phyloP scores from a whole-genome alignment of 2,329 filamentous ascomycete species.

The Xenosphaeropsis pyriputrescens region DNA sequence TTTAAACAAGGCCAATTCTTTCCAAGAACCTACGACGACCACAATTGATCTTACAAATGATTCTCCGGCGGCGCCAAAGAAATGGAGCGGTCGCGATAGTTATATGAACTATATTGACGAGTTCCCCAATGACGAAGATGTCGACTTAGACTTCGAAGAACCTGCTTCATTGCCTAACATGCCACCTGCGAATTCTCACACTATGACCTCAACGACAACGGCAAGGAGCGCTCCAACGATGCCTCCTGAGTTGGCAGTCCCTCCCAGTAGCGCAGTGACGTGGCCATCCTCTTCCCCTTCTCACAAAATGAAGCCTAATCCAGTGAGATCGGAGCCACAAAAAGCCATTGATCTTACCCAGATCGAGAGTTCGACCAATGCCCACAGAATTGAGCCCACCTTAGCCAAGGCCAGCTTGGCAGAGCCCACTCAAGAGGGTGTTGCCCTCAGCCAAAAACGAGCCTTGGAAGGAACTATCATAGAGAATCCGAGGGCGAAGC shows the following conservation, averaged over 20 bases:
- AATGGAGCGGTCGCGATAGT: constrained; percentile 17
- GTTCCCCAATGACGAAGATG: constrained; percentile 69
- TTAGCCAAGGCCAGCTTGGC: neutral
- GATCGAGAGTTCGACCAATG: no score
- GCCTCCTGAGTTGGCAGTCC: neutral
- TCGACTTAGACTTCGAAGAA: constrained; percentile 55
- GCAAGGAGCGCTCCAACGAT: neutral
- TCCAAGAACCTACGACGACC: constrained; percentile 24
- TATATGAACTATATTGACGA: constrained; percentile 66
- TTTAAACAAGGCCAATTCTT: constrained; percentile 29
- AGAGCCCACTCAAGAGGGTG: neutral
- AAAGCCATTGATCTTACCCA: no score
- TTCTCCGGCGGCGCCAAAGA: constrained; percentile 9
- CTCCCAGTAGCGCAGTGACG: constrained; percentile 15
- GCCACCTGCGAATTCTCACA: neutral
- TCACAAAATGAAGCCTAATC: constrained; percentile 21
- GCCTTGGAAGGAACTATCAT: constrained; percentile 1
- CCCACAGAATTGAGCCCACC: no score
- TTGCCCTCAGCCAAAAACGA: no score
- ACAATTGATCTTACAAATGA: constrained; percentile 21
- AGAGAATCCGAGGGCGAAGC: constrained; percentile 20
- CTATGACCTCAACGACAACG: neutral
- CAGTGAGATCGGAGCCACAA: constrained; percentile 5
- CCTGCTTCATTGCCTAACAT: constrained; percentile 22
- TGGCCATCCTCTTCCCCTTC: constrained; percentile 30